Percentiles rank a stretch among this genome's conserved stretches.
Conservation (phyloP, 257 asterid genomes). For the Solanum corneliomulleri region DNA sequence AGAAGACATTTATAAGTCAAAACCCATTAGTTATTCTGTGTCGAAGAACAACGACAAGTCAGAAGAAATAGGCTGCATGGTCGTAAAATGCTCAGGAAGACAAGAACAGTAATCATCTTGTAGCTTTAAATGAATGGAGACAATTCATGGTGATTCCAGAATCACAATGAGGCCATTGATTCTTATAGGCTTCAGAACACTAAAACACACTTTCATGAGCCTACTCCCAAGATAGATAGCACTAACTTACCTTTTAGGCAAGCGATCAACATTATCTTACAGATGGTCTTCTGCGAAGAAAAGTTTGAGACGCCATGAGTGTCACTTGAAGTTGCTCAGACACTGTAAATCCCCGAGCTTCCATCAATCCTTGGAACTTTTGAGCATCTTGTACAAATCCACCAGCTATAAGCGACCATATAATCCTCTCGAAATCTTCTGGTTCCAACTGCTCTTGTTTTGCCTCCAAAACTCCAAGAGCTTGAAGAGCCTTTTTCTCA, state of each 20-base stretch:
- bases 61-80: not conserved
- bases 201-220: not conserved
- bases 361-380: slow-evolving; percentile 41
- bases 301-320: not conserved
- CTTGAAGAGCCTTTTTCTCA: slow-evolving; percentile 75
- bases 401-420: slow-evolving; percentile 35
- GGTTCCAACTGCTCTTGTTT: slow-evolving; percentile 47
- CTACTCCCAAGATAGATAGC: not conserved
- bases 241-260: not conserved
- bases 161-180: not conserved
- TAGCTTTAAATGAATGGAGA: not conserved
- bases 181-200: not conserved
- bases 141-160: not conserved
- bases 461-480: slow-evolving; percentile 70
- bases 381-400: slow-evolving; percentile 57
- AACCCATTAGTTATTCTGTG: not conserved
- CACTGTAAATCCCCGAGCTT: slow-evolving; percentile 34
- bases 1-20: not conserved
- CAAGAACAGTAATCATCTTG: not conserved
- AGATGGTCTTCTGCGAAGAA: slow-evolving; percentile 1
- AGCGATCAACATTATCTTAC: slow-evolving; percentile 1
- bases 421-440: slow-evolving; percentile 51
- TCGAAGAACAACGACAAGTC: not conserved
- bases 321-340: not conserved
- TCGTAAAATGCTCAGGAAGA: not conserved